Evolutionary conservation across 2,329 filamentous ascomycete species (phyloP).

Genomic region (Geoglossum cookeanum): DNA sequence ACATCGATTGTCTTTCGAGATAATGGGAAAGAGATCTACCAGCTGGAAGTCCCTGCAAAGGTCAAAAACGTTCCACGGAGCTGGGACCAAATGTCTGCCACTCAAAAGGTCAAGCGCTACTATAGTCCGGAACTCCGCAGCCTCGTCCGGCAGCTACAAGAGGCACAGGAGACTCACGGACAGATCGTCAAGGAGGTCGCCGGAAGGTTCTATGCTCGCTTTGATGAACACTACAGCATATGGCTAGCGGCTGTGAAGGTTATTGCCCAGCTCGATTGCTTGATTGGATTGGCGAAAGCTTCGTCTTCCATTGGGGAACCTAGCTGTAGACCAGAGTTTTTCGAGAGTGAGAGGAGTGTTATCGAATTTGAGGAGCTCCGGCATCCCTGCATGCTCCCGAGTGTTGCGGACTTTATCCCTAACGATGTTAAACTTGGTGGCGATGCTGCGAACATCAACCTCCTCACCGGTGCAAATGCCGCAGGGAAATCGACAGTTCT

Average conservation of each 20-base stretch:
- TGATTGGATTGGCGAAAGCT: constrained; percentile 81
- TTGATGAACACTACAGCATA: constrained; percentile 65
- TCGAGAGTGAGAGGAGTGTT: constrained; percentile 66
- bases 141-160: constrained; percentile 73
- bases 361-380: constrained; percentile 86
- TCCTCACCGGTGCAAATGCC: constrained; percentile 90
- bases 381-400: constrained; percentile 84
- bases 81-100: constrained; percentile 96
- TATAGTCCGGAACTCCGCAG: constrained; percentile 72
- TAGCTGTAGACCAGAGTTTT: constrained; percentile 73
- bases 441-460: constrained; percentile 58
- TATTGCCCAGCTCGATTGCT: constrained; percentile 79
- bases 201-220: constrained; percentile 64
- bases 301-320: constrained; percentile 70
- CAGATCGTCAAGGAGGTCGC: constrained; percentile 82
- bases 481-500: constrained; percentile 94
- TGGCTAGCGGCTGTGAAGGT: constrained; percentile 88
- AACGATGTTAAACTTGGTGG: constrained; percentile 85
- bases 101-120: constrained; percentile 75
- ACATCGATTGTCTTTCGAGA: constrained; percentile 58
- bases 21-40: constrained; percentile 92
- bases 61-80: constrained; percentile 62
- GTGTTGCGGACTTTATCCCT: constrained; percentile 85
- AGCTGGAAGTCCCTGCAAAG: constrained; percentile 75
- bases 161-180: constrained; percentile 81